A percentile compares a stretch with the other conserved stretches of the same genome.
Evolutionary conservation across 2,329 filamentous ascomycete genomes (phyloP).

Genomic region (Bipolaris sorokiniana): DNA sequence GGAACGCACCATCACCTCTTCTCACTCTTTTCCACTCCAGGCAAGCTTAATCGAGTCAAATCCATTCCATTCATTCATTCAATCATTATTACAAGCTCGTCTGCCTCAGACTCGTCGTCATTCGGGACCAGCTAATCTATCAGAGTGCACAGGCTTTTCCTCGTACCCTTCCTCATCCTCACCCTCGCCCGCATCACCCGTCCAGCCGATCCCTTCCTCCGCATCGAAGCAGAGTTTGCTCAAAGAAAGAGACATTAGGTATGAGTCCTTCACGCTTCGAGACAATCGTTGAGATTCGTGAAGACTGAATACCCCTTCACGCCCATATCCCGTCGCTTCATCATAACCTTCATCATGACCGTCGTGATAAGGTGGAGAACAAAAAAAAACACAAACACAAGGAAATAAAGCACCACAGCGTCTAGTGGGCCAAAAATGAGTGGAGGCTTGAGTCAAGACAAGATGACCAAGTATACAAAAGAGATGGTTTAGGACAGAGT

Average conservation of each 20-base stretch:
- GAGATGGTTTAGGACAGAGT: slow-evolving; percentile 19
- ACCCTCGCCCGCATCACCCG: slow-evolving; percentile 4
- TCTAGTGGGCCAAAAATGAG: slow-evolving; percentile 24
- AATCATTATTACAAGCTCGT: slow-evolving; percentile 29
- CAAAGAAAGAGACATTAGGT: slow-evolving; percentile 26
- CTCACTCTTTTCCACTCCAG: slow-evolving; percentile 15
- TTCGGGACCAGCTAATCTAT: slow-evolving; percentile 23
- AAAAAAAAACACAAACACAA: slow-evolving; percentile 16
- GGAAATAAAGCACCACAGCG: slow-evolving; percentile 26
- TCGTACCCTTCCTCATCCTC: slow-evolving; percentile 1
- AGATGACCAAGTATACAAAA: slow-evolving; percentile 36
- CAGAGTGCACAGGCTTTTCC: slow-evolving; percentile 14
- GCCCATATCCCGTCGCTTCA: slow-evolving; percentile 21
- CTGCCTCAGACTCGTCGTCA: slow-evolving; percentile 21
- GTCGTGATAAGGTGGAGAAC: slow-evolving; percentile 31
- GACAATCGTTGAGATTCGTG: slow-evolving; percentile 30
- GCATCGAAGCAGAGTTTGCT: slow-evolving; percentile 25
- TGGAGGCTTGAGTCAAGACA: slow-evolving; percentile 28
- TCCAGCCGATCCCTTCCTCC: slow-evolving; percentile 12
- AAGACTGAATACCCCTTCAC: slow-evolving; percentile 20
- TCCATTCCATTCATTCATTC: slow-evolving; percentile 18
- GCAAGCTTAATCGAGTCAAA: slow-evolving; percentile 2
- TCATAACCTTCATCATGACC: slow-evolving; percentile 35
- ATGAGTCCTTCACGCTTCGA: slow-evolving; percentile 31
- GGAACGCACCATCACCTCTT: slow-evolving; percentile 22